Evolutionary conservation across 2,329 filamentous ascomycete genomes (phyloP), one percentile per base, ranked within the genome.

Genomic region (Drechslera avenae): DNA sequence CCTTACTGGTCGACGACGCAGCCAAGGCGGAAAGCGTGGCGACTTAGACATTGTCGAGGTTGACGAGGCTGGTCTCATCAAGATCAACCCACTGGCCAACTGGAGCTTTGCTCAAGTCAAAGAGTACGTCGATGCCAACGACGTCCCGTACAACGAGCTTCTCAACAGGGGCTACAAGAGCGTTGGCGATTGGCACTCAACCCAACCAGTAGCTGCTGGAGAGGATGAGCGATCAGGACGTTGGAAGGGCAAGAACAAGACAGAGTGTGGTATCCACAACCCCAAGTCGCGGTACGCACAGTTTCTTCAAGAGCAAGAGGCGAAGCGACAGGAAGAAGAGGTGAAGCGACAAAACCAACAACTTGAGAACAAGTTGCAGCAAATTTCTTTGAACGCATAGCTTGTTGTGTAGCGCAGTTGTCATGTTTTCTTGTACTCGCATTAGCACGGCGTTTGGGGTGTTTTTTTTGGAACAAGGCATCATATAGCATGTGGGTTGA

Each of bases 241-340:
- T 63, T 99, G 94, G 94, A 97, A 96, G 83, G 94, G 94, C 56
- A 89, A 91, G 75, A 79, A 83, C 68, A 99, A 99, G 87, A 95
- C 91, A 13, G 94, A 99, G 80, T 99, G 94, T 75, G 94, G 94
- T 39, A 97, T 99, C 71, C 94, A 99, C 84, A 97, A 97, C 82
- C 95, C 94, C 77, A 88, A 92, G 75, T 96, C 90, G 51, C 87
- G 91, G 63, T 99, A 97, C 69, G 89, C 91, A 9, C 86, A 92
- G 76, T 97, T 88, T 76, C 77, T 96, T 48, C 81, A 82, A 66
- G 86, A 91, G 54, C 84, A 89, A 75, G 87, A 91, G 71, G 77
- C 81, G 68, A 87, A 90, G 79, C 74, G 31, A 62, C 81, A 82
- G 65, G 86, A 91, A 54, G 84, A 89, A 75, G 87, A 91, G 71